A percentile compares a stretch with the other conserved stretches of the same genome.
Conservation (phyloP, 2,329 filamentous ascomycete species). For the Gnomoniopsis sp. region DNA sequence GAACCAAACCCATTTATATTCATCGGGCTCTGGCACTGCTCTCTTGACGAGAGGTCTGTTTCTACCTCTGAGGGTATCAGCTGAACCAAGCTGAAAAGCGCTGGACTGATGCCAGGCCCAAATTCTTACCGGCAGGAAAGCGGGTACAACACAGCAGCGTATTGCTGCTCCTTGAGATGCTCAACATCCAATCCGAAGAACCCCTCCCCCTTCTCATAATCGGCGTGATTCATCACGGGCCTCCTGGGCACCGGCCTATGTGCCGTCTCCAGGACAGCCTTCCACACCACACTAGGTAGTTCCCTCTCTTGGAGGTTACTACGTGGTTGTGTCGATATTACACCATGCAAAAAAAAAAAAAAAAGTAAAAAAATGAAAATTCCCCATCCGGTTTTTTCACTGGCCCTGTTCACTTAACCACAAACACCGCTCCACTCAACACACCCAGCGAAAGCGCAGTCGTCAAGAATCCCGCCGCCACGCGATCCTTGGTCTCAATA, state of each 20-base stretch:
- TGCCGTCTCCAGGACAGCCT: background rate
- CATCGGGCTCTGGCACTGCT: too few species aligned
- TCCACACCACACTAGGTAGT: background rate
- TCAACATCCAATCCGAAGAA: background rate
- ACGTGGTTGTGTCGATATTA: too few species aligned
- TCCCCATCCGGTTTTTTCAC: background rate
- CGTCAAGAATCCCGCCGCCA: constrained; percentile 55
- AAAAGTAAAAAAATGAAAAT: background rate
- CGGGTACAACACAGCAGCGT: too few species aligned
- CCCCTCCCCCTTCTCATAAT: background rate
- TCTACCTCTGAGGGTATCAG: too few species aligned
- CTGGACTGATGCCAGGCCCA: too few species aligned
- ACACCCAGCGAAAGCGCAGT: constrained; percentile 45
- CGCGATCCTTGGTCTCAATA: constrained; percentile 49
- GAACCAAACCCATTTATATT: too few species aligned
- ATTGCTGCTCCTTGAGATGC: background rate
- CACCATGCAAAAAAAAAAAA: background rate
- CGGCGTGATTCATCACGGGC: background rate
- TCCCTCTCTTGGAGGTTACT: background rate
- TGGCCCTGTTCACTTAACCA: constrained; percentile 34
- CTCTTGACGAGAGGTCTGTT: too few species aligned
- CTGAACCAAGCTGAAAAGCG: too few species aligned
- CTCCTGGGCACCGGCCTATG: background rate
- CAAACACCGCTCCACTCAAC: constrained; percentile 47
- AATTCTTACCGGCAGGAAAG: too few species aligned